Evolutionary conservation across 75 land plant species (phyloP).

Genomic region (Sequoia sempervirens): DNA sequence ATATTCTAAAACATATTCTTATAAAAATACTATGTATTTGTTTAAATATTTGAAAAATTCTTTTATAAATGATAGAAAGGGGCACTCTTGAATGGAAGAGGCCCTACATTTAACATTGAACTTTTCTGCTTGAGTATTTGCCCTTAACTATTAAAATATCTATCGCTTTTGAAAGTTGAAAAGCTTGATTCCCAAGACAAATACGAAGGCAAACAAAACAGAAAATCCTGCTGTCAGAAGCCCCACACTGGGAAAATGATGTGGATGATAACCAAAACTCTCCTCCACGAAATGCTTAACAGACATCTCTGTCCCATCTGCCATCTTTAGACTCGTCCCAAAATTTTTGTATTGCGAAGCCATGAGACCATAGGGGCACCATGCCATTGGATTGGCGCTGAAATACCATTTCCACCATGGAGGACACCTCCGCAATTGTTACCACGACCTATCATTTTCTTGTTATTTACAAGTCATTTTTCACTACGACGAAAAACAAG

Average conservation of each 20-base stretch:
- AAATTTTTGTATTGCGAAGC: conserved; percentile 28
- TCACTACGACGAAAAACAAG: too few species aligned
- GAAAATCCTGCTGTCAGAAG: conserved; percentile 16
- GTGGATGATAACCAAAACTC: conserved; percentile 20
- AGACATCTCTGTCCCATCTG: not conserved
- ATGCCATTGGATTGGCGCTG: conserved; percentile 21
- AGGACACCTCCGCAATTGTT: conserved; percentile 12
- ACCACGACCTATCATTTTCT: too few species aligned
- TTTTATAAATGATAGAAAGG: too few species aligned
- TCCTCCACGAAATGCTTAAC: conserved; percentile 14
- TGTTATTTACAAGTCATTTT: too few species aligned
- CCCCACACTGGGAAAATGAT: conserved; percentile 16
- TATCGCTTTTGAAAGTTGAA: conserved; percentile 39
- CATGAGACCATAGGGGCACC: conserved; percentile 25
- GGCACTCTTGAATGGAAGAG: too few species aligned
- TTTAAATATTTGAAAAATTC: too few species aligned
- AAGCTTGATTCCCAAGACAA: conserved; percentile 25
- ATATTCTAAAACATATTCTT: too few species aligned
- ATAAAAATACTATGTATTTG: too few species aligned
- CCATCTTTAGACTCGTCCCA: not conserved
- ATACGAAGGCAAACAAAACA: conserved; percentile 21
- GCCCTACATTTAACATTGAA: too few species aligned
- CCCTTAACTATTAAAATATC: not conserved
- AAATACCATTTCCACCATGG: conserved; percentile 34
- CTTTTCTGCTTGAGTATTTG: not conserved